These are phyloP conservation scores for Trichosporon faecale DNA, from an alignment of 1,284 basidiomycete genomes.

Conservation along the genomic window DNA sequence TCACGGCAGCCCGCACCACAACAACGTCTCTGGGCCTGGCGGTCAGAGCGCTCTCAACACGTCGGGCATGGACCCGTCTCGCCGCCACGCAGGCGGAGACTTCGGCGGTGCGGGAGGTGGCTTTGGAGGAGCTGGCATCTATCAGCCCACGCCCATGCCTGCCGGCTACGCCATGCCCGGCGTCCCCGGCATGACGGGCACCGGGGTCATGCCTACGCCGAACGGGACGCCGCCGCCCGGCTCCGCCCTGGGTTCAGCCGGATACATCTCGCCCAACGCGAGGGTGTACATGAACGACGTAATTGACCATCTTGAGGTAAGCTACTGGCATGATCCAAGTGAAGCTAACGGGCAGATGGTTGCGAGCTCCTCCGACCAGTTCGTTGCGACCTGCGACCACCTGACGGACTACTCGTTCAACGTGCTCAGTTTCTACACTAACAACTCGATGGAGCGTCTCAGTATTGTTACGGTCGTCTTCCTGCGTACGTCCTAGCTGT, in stretches of 20 bases:
- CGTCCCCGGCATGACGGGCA: neutral
- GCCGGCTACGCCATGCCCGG: neutral
- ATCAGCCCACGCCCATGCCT: neutral
- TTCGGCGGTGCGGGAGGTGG: neutral
- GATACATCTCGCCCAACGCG: conserved; percentile 43
- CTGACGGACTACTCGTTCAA: conserved; percentile 52
- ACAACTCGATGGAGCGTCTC: conserved; percentile 51
- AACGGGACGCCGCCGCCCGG: conserved; percentile 9
- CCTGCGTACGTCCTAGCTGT: conserved; percentile 41
- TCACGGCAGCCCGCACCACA: conserved; percentile 16
- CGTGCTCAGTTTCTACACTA: conserved; percentile 49
- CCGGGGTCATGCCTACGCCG: conserved; percentile 3
- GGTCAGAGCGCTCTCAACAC: neutral
- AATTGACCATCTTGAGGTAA: conserved; percentile 49
- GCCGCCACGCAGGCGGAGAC: neutral
- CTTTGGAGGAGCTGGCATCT: neutral
- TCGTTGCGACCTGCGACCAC: conserved; percentile 49
- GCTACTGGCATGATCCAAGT: neutral
- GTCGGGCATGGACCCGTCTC: neutral
- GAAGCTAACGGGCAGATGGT: conserved; percentile 31
- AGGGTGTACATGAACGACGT: conserved; percentile 50
- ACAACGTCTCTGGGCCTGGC: conserved; percentile 3
- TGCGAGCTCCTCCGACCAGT: conserved; percentile 48
- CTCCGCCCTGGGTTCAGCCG: conserved; percentile 14
- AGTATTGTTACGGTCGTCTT: conserved; percentile 53